Base-by-base conservation (phyloP, 148 eudicot genomes). In the Spergularia bocconei region DNA sequence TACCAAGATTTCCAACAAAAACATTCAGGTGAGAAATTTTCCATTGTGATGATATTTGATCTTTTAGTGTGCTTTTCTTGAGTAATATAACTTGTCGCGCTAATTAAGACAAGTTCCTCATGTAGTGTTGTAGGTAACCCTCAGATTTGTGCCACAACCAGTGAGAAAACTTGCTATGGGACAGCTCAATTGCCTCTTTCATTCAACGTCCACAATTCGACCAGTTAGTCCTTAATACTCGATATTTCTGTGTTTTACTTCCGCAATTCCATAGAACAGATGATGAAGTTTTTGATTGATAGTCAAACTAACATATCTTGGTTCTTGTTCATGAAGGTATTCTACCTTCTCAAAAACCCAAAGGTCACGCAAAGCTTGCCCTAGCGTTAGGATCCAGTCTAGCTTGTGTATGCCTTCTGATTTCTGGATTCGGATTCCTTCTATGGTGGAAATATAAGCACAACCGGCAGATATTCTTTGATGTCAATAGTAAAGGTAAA, bases 51-150 rank as follows among this genome's bases (percentile, higher is more conserved):
- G 44, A 13, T 67, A 63, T 16, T 7, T 7, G 10, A 7, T 36
- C 15, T 54, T 19, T 36, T 59, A 23, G 1, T 70, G 0, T 58
- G 36, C 38, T 6, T 29, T 57, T 52, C 74, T 63, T 25, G 20
- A 4, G 17, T 69, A 51, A 23, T 11, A 1, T 71, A 51, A 50
- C 16, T 20, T 29, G 50, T 29, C 10, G 2, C 13, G 19, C 62
- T 39, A 72, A 58, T 64, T 76, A 56, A 50, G 48, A 61, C 60
- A 77, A 60, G 15, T 69, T 67, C 53, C 70, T 72, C 21, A 29
- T 21, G 9, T 69, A 94, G 98, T 82, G 86, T 94, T 77, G 62
- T 85, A 76, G 97, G 98, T 75, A 95, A 95, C 77, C 91, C 89
- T 20, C 86, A 76, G 74, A 88, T 94, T 60, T 95, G 98, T 80